Percentiles rank a stretch among this genome's conserved stretches.
These are phyloP conservation scores for Trichoderma reesei DNA, from an alignment of 495 filamentous ascomycete genomes.

Conservation along the genomic window DNA sequence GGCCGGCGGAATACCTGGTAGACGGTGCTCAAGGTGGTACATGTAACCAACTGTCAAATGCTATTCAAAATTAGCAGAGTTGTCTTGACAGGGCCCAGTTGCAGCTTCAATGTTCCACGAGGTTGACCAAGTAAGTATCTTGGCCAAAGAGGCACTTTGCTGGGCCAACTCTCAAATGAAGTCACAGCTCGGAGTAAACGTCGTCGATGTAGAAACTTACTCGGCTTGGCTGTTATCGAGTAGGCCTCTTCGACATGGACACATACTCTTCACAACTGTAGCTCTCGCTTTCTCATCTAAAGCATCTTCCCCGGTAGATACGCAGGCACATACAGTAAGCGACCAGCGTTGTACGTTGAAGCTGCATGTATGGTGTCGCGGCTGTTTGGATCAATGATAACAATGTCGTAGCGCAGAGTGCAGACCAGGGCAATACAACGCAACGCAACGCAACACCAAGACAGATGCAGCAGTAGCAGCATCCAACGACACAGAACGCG, in stretches of 20 bases:
- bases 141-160: too few species aligned
- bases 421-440: not conserved
- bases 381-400: not conserved
- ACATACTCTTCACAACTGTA: not conserved
- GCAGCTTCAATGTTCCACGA: too few species aligned
- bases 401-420: not conserved
- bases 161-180: not conserved
- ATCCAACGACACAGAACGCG: not conserved
- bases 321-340: not conserved
- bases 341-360: not conserved
- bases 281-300: not conserved
- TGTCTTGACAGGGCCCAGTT: too few species aligned
- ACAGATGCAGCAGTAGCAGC: too few species aligned
- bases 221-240: not conserved
- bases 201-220: not conserved
- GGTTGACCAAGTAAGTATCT: too few species aligned
- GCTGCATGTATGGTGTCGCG: not conserved
- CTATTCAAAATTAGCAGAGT: too few species aligned
- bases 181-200: not conserved
- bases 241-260: not conserved
- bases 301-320: not conserved
- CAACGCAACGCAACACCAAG: not conserved
- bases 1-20: too few species aligned
- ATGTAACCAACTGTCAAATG: too few species aligned
- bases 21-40: too few species aligned